Percentiles rank a stretch among this genome's conserved stretches.
Conservation (phyloP, 345 rosid genomes). For the Brassica juncea region DNA sequence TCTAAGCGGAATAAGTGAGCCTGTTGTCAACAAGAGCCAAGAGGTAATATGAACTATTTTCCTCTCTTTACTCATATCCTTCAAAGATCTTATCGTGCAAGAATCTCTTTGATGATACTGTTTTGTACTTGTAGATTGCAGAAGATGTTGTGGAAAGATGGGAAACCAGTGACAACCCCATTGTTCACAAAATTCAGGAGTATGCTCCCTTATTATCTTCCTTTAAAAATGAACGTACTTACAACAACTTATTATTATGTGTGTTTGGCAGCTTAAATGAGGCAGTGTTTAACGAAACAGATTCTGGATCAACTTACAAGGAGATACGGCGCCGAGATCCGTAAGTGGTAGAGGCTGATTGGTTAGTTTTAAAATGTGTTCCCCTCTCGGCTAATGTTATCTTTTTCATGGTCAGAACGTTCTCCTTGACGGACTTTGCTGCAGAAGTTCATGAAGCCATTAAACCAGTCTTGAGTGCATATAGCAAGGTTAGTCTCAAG, state of each 20-base stretch:
- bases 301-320: constrained; percentile 79
- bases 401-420: constrained; percentile 54
- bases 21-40: constrained; percentile 84
- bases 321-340: constrained; percentile 89
- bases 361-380: constrained; percentile 9
- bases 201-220: constrained; percentile 39
- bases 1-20: constrained; percentile 71
- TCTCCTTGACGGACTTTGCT: constrained; percentile 87
- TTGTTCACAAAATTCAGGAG: constrained; percentile 98
- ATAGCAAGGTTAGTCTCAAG: constrained; percentile 59
- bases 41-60: constrained; percentile 54
- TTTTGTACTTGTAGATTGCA: constrained; percentile 57
- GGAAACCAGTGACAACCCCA: constrained; percentile 95
- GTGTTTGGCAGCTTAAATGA: constrained; percentile 73
- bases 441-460: constrained; percentile 88
- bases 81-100: background rate
- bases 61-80: constrained; percentile 4
- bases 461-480: constrained; percentile 80
- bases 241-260: constrained; percentile 1
- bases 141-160: constrained; percentile 92
- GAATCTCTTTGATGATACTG: background rate
- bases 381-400: background rate
- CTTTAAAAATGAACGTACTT: background rate
- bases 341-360: constrained; percentile 49
- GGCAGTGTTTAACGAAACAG: constrained; percentile 81